These are phyloP conservation scores for Colletotrichum trifolii DNA, from an alignment of 2,329 filamentous ascomycete species.

Conservation along the genomic window DNA sequence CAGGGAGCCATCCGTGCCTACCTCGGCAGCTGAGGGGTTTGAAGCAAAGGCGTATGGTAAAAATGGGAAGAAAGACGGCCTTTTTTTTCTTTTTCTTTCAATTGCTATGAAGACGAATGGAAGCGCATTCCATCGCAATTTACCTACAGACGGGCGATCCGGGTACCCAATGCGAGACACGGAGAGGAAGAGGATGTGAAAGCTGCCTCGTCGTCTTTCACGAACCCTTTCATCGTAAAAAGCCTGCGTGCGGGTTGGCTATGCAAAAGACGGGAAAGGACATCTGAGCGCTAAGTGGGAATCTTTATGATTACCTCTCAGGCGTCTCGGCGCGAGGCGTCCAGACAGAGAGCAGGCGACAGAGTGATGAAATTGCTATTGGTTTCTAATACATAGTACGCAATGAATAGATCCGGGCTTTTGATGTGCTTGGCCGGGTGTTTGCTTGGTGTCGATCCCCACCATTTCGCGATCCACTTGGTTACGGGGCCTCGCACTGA, in stretches of 20 bases:
- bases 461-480: too few relatives aligned
- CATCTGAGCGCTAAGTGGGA: slow-evolving; percentile 10
- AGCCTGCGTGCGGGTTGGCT: slow-evolving; percentile 15
- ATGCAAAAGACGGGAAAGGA: not conserved
- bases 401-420: slow-evolving; percentile 33
- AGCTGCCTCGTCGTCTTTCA: slow-evolving; percentile 21
- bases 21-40: slow-evolving; percentile 63
- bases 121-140: slow-evolving; percentile 5
- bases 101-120: slow-evolving; percentile 20
- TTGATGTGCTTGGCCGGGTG: not conserved
- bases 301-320: slow-evolving; percentile 2
- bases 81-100: not conserved
- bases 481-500: too few relatives aligned
- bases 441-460: too few relatives aligned
- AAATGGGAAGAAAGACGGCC: slow-evolving; percentile 7
- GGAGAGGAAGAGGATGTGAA: slow-evolving; percentile 12
- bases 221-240: slow-evolving; percentile 1
- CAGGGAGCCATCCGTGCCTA: slow-evolving; percentile 79
- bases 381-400: slow-evolving; percentile 32
- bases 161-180: not conserved
- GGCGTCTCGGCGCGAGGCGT: slow-evolving; percentile 22
- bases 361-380: slow-evolving; percentile 30
- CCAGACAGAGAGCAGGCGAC: slow-evolving; percentile 24
- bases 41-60: slow-evolving; percentile 10
- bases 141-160: not conserved